These are phyloP conservation scores for Holtermanniella nyarrowii DNA, from an alignment of 768 basidiomycete genomes.

Conservation along the genomic window DNA sequence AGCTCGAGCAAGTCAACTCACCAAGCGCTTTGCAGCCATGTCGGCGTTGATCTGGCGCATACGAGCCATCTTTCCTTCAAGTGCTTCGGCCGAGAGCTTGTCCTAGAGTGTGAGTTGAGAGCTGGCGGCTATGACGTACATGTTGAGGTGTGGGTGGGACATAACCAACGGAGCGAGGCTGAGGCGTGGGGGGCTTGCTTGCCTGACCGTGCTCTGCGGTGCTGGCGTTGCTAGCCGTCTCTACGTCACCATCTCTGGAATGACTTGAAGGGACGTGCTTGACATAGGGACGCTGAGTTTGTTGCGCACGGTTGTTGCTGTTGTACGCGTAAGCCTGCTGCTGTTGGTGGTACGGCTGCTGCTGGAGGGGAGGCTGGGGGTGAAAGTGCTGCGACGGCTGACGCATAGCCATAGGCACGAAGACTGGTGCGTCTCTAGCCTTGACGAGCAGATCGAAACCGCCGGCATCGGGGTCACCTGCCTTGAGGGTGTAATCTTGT, in stretches of 20 bases:
- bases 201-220: background rate
- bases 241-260: background rate
- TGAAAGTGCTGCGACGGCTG: background rate
- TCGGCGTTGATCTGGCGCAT: background rate
- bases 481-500: background rate
- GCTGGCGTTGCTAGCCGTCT: no score
- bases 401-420: background rate
- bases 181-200: background rate
- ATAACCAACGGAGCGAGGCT: background rate
- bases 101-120: background rate
- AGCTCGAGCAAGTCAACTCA: background rate
- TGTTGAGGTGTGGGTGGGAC: background rate
- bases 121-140: background rate
- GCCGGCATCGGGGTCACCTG: background rate
- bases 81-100: background rate
- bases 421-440: background rate
- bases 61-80: background rate
- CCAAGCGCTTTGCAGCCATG: background rate
- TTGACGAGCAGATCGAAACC: background rate
- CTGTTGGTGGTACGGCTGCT: background rate
- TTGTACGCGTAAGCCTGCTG: no score
- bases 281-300: background rate
- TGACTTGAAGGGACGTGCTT: background rate
- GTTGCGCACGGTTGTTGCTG: background rate
- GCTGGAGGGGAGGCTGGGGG: background rate